These are phyloP conservation scores for Trebouxia sp. DNA, from an alignment of 139 green algal genomes.

Conservation along the genomic window DNA sequence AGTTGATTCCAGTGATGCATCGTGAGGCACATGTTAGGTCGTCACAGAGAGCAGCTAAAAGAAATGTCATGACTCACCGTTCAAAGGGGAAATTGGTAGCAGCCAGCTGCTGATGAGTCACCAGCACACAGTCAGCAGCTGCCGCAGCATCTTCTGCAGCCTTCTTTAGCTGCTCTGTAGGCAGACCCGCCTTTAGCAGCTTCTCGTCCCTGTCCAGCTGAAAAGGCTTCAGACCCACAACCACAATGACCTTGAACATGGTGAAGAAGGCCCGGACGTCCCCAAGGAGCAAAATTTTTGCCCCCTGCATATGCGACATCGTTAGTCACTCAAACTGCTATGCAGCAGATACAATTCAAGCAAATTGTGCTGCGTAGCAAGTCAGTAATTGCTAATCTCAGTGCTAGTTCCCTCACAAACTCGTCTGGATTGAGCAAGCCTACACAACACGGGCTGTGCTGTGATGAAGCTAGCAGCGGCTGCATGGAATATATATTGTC, in stretches of 20 bases:
- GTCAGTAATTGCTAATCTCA: no score
- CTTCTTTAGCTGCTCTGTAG: slow-evolving; percentile 8
- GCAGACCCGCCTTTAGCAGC: slow-evolving; percentile 25
- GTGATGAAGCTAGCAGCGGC: no score
- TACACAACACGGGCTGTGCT: no score
- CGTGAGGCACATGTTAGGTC: no score
- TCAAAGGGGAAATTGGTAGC: slow-evolving; percentile 20
- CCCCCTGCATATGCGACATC: slow-evolving; percentile 20
- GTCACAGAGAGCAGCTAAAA: no score
- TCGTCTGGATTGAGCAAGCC: no score
- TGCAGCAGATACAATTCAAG: neutral
- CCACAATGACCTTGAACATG: slow-evolving; percentile 43
- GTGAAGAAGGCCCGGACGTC: slow-evolving; percentile 51
- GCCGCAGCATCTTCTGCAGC: slow-evolving; percentile 21
- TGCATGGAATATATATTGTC: no score
- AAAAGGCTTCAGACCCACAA: slow-evolving; percentile 39
- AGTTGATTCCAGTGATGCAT: no score
- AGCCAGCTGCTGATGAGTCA: slow-evolving; percentile 25
- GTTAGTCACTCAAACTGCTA: neutral
- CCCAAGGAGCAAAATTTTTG: slow-evolving; percentile 45
- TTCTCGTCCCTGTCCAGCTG: slow-evolving; percentile 46
- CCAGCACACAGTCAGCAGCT: slow-evolving; percentile 43
- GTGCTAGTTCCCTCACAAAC: no score
- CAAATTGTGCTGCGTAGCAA: neutral
- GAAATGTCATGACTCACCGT: no score